Conservation (phyloP, 2,329 filamentous ascomycete species). For the Zasmidium angulare region DNA sequence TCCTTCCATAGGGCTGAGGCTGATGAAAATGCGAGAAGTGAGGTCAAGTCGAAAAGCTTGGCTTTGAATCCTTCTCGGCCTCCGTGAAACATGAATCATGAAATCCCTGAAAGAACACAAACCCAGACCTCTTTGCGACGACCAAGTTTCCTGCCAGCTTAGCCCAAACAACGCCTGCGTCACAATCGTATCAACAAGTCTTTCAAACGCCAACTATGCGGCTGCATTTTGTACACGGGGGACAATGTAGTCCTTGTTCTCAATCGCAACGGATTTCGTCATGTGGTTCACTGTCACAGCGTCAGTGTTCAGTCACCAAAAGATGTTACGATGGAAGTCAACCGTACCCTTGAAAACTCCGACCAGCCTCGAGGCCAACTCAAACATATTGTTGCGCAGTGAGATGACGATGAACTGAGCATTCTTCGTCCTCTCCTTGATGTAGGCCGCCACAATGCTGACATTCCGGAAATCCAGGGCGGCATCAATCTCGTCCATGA, state of each 20-base stretch:
- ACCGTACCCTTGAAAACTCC: constrained; percentile 96
- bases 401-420: constrained; percentile 99
- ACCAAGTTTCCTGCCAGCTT: background rate
- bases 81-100: too few relatives aligned
- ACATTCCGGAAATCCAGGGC: constrained; percentile 97
- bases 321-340: constrained; percentile 5
- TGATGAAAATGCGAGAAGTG: background rate
- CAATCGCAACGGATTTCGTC: constrained; percentile 54
- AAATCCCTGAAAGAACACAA: background rate
- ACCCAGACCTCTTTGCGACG: background rate
- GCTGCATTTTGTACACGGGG: constrained; percentile 14
- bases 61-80: background rate
- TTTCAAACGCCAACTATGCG: background rate
- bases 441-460: constrained; percentile 96
- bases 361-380: constrained; percentile 89
- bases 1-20: background rate
- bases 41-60: background rate
- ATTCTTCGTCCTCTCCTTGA: constrained; percentile 98
- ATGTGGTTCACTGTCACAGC: constrained; percentile 29
- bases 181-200: background rate
- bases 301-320: constrained; percentile 10
- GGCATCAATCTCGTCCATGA: constrained; percentile 99
- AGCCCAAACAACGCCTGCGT: background rate
- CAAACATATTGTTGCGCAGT: constrained; percentile 98
- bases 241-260: constrained; percentile 50